phyloP scores from a whole-genome alignment of 2,329 filamentous ascomycete genomes.

The Phyllosticta ampelicida region DNA sequence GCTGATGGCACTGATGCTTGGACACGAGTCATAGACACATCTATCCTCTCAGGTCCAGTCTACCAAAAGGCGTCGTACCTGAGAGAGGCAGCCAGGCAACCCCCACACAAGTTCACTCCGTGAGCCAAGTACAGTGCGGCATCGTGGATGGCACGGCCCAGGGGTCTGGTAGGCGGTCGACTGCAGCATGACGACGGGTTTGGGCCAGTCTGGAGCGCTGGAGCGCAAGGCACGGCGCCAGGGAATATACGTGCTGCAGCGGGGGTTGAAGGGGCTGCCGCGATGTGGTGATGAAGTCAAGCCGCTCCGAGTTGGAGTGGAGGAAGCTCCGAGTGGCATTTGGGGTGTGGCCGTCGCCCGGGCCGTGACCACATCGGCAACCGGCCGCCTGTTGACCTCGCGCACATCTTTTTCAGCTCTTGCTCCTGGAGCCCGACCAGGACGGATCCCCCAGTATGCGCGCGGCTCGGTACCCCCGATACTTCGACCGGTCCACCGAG shows the following conservation, averaged over 20 bases:
- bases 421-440: neutral
- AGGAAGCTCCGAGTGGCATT: neutral
- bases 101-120: neutral
- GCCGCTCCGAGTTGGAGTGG: neutral
- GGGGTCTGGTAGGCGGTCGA: neutral
- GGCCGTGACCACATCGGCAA: neutral
- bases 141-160: neutral
- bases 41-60: too few relatives aligned
- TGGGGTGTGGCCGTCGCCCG: neutral
- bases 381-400: neutral
- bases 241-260: neutral
- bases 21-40: neutral
- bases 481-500: neutral
- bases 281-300: neutral
- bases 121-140: neutral
- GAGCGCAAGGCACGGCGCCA: neutral
- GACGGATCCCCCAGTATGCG: neutral
- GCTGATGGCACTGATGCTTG: neutral
- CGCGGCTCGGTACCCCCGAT: neutral
- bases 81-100: neutral
- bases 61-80: too few relatives aligned
- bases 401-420: neutral
- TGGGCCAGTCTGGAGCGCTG: neutral
- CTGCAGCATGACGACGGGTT: neutral
- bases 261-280: too few relatives aligned